Conservation (phyloP, 768 basidiomycete species). For the Lentinula detonsa region DNA sequence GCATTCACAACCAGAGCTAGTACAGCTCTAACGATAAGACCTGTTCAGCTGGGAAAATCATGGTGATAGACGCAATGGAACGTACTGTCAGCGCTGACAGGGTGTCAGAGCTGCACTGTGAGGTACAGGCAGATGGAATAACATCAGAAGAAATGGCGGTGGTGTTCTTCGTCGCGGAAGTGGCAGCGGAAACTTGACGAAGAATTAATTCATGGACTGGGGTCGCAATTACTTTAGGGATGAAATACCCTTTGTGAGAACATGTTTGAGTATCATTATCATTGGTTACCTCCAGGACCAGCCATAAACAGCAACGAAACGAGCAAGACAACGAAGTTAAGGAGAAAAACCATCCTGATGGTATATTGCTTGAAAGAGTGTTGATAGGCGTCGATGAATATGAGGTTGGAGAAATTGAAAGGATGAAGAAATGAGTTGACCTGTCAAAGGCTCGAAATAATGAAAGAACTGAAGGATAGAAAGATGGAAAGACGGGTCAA, state of each 20-base stretch:
- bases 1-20: neutral
- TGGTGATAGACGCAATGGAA: neutral
- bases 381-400: neutral
- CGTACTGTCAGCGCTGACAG: neutral
- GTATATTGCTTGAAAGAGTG: neutral
- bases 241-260: neutral
- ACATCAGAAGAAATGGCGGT: neutral
- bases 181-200: conserved; percentile 1
- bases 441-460: neutral
- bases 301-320: neutral
- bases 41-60: neutral
- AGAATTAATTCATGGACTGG: neutral
- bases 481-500: neutral
- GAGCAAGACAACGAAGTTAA: neutral
- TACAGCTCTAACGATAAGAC: neutral
- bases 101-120: neutral
- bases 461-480: neutral
- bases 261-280: neutral
- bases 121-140: conserved; percentile 1
- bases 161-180: neutral
- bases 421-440: neutral
- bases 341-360: conserved; percentile 2
- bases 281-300: neutral
- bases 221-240: neutral
- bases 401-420: neutral